phyloP scores from a whole-genome alignment of 495 filamentous ascomycete genomes.

The Eremomyces bilateralis region DNA sequence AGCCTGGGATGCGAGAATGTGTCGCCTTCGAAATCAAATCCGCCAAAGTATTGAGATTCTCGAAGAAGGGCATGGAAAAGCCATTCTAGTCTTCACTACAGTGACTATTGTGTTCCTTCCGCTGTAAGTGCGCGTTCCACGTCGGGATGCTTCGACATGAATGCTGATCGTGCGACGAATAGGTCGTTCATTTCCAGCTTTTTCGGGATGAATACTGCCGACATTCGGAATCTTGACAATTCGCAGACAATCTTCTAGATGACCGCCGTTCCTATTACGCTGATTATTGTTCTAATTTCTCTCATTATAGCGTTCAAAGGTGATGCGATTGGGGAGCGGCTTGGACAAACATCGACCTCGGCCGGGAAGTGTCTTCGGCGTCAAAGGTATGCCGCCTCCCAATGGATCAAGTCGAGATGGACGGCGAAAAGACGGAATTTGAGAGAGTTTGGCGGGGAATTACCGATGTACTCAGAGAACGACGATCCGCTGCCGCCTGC shows the following conservation, averaged over 20 bases:
- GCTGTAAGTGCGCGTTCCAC: too few relatives aligned
- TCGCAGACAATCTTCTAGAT: constrained; percentile 5
- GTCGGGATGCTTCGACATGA: neutral
- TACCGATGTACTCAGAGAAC: too few relatives aligned
- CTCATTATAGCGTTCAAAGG: constrained; percentile 11
- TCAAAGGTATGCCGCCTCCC: too few relatives aligned
- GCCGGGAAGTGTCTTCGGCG: too few relatives aligned
- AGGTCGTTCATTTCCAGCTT: constrained; percentile 9
- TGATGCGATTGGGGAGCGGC: too few relatives aligned
- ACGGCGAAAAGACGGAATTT: too few relatives aligned
- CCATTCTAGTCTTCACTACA: constrained; percentile 12
- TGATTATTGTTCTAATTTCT: constrained; percentile 2
- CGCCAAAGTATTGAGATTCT: constrained; percentile 3
- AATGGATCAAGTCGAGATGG: too few relatives aligned
- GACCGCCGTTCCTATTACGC: constrained; percentile 4
- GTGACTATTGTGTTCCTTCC: constrained; percentile 14
- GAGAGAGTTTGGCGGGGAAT: too few relatives aligned
- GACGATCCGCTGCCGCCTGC: too few relatives aligned
- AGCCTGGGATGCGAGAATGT: neutral
- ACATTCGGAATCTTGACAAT: constrained; percentile 3
- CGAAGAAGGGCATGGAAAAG: constrained; percentile 11
- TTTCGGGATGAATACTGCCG: constrained; percentile 8
- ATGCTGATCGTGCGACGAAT: neutral
- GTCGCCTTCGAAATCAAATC: neutral
- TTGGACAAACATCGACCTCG: too few relatives aligned